Conservation (phyloP, 148 eudicot genomes). For the Fagopyrum homotropicum region DNA sequence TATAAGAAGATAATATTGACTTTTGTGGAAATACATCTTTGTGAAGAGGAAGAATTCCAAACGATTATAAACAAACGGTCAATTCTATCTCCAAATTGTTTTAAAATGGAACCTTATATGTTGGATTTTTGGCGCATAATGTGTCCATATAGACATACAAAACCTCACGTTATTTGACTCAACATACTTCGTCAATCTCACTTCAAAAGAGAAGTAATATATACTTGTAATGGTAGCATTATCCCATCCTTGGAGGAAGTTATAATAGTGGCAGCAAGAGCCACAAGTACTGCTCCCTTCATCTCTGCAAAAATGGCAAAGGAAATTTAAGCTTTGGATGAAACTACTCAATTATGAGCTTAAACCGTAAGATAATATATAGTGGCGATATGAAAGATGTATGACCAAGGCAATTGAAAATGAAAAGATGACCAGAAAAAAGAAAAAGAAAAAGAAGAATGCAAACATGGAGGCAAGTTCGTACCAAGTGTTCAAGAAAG, state of each 20-base stretch:
- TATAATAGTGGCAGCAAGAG: conserved; percentile 54
- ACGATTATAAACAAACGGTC: too few species aligned
- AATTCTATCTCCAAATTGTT: too few species aligned
- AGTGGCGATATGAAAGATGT: not conserved
- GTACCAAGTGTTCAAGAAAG: too few species aligned
- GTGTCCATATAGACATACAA: too few species aligned
- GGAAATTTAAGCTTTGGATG: not conserved
- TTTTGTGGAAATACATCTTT: too few species aligned
- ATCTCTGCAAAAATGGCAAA: conserved; percentile 21
- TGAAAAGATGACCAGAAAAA: not conserved
- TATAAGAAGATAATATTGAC: too few species aligned
- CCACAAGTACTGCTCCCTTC: conserved; percentile 61
- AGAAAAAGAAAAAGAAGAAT: not conserved
- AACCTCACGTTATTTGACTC: too few species aligned
- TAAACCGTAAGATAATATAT: not conserved
- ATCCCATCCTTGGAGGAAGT: conserved; percentile 67
- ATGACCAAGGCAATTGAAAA: not conserved
- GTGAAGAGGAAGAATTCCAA: too few species aligned
- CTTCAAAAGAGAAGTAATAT: not conserved
- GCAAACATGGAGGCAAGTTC: conserved; percentile 11
- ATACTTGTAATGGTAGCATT: conserved; percentile 64
- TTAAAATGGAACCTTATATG: too few species aligned
- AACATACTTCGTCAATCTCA: too few species aligned
- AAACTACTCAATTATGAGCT: not conserved
- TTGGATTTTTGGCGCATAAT: too few species aligned